A percentile compares a stretch with the other conserved stretches of the same genome.
These are phyloP conservation scores for Stachybotrys chlorohalonatus DNA, from an alignment of 2,329 filamentous ascomycete genomes.

Conservation along the genomic window DNA sequence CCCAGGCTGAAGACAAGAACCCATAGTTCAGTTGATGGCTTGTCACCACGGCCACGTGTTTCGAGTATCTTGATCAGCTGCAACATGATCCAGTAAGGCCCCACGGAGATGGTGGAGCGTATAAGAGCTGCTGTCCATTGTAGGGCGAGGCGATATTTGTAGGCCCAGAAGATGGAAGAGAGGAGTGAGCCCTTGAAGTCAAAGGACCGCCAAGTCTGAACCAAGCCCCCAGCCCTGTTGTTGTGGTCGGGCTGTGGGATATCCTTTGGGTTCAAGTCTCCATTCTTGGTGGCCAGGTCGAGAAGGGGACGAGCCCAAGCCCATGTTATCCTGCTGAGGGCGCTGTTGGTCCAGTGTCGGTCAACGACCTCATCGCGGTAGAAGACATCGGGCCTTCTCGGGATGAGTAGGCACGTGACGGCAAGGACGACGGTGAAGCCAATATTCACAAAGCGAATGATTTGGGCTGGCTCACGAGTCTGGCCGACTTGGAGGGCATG, in stretches of 20 bases:
- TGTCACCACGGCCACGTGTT: slow-evolving; percentile 31
- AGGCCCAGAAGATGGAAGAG: slow-evolving; percentile 48
- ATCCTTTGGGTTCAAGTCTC: slow-evolving; percentile 51
- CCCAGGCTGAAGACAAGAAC: slow-evolving; percentile 60
- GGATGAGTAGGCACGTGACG: slow-evolving; percentile 44
- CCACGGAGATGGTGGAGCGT: slow-evolving; percentile 52
- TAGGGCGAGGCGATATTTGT: slow-evolving; percentile 43
- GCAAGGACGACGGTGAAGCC: slow-evolving; percentile 33
- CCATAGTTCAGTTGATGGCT: slow-evolving; percentile 48
- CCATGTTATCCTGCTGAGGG: slow-evolving; percentile 55
- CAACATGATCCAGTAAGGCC: slow-evolving; percentile 61
- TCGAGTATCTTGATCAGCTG: slow-evolving; percentile 59
- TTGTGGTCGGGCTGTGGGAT: slow-evolving; percentile 51
- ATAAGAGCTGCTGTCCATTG: slow-evolving; percentile 51
- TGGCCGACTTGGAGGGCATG: slow-evolving; percentile 26
- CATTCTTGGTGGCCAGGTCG: slow-evolving; percentile 43
- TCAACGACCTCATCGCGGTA: slow-evolving; percentile 52
- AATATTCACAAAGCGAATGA: slow-evolving; percentile 36
- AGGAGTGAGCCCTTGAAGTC: slow-evolving; percentile 45
- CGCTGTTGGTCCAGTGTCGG: slow-evolving; percentile 49
- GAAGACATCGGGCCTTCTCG: slow-evolving; percentile 60
- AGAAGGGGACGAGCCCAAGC: slow-evolving; percentile 53
- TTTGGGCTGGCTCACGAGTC: slow-evolving; percentile 32
- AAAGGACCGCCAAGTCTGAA: slow-evolving; percentile 37
- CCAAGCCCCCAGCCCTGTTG: slow-evolving; percentile 41